Evolutionary conservation across 2,329 filamentous ascomycete species (phyloP).

Genomic region (Epichloe sp.): DNA sequence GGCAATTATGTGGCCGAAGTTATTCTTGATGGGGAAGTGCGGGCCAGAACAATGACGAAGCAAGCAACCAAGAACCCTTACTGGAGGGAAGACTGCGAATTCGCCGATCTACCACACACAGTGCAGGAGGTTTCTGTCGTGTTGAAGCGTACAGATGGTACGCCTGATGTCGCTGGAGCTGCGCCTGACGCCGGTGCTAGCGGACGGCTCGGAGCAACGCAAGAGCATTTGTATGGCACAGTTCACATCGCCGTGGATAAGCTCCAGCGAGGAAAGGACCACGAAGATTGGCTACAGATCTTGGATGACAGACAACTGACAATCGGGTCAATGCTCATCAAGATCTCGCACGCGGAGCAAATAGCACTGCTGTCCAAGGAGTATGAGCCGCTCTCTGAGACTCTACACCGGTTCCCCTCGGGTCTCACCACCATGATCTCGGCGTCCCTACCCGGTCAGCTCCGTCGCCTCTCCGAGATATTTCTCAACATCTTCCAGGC

Average conservation of each 20-base stretch:
- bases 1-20: conserved; percentile 72
- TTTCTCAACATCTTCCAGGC: conserved; percentile 94
- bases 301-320: conserved; percentile 61
- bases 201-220: neutral
- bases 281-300: conserved; percentile 81
- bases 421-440: conserved; percentile 78
- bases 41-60: conserved; percentile 62
- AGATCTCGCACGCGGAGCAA: conserved; percentile 72
- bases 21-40: conserved; percentile 64
- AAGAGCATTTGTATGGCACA: conserved; percentile 48
- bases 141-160: conserved; percentile 51
- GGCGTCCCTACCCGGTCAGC: conserved; percentile 60
- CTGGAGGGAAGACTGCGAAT: conserved; percentile 73
- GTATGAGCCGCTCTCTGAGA: conserved; percentile 68
- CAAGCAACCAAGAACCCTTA: conserved; percentile 60
- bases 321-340: conserved; percentile 75
- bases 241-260: conserved; percentile 77
- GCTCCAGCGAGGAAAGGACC: conserved; percentile 61
- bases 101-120: conserved; percentile 56
- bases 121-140: conserved; percentile 58
- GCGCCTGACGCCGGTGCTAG: neutral
- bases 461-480: conserved; percentile 71
- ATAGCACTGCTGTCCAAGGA: conserved; percentile 78
- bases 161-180: conserved; percentile 30
- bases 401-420: conserved; percentile 74